A percentile compares a stretch with the other conserved stretches of the same genome.
phyloP scores from a whole-genome alignment of 768 basidiomycete species.

The Lactarius evosmus region DNA sequence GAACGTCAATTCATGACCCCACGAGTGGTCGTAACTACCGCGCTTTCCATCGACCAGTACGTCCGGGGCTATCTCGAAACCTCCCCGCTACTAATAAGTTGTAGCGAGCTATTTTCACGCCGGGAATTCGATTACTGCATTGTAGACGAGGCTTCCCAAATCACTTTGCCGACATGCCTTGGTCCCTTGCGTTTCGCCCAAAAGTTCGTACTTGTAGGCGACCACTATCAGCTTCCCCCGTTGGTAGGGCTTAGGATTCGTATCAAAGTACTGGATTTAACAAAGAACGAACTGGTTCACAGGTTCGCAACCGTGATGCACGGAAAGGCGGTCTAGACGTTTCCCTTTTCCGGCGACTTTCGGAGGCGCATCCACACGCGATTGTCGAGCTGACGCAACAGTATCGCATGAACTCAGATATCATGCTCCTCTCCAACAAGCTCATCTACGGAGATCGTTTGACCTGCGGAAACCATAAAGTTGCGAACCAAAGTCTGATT shows the following conservation, averaged over 20 bases:
- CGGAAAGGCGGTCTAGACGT: conserved; percentile 84
- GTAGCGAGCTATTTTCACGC: conserved; percentile 80
- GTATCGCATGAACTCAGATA: conserved; percentile 96
- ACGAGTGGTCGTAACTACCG: conserved; percentile 94
- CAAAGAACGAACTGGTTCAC: not conserved
- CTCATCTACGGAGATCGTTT: conserved; percentile 81
- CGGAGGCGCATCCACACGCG: conserved; percentile 80
- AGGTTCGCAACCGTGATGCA: conserved; percentile 82
- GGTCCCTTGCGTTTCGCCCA: conserved; percentile 90
- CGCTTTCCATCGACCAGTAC: conserved; percentile 90
- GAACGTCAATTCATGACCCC: conserved; percentile 83
- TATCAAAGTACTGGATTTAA: not conserved
- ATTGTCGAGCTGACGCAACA: conserved; percentile 85
- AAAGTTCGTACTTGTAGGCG: conserved; percentile 92
- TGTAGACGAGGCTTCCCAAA: conserved; percentile 97
- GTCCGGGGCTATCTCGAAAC: conserved; percentile 34
- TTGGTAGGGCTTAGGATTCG: conserved; percentile 49
- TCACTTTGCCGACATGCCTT: conserved; percentile 91
- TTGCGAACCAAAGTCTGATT: conserved; percentile 57
- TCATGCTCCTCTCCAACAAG: conserved; percentile 86
- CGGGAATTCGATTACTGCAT: conserved; percentile 95
- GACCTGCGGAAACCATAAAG: conserved; percentile 69
- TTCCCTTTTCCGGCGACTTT: conserved; percentile 85
- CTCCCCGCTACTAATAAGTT: not conserved
- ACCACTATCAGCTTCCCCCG: conserved; percentile 96